Conservation (phyloP, 2,329 filamentous ascomycete species). For the Sarocladiaceae sp. region DNA sequence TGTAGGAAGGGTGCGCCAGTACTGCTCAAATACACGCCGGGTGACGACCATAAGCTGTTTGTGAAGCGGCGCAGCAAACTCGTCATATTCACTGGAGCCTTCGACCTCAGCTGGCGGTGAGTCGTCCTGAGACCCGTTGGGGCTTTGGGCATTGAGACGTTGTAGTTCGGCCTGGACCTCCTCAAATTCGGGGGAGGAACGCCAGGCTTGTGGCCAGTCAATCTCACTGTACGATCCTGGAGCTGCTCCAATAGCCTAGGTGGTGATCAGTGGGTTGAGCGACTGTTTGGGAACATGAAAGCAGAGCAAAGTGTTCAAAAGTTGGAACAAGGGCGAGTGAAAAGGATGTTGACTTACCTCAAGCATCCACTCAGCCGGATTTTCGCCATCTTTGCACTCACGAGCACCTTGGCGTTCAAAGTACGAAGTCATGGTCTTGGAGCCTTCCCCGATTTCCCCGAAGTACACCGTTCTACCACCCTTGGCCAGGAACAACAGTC, state of each 20-base stretch:
- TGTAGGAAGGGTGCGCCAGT: slow-evolving; percentile 46
- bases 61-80: slow-evolving; percentile 25
- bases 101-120: too few relatives aligned
- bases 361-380: slow-evolving; percentile 81
- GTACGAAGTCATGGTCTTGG: slow-evolving; percentile 60
- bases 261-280: too few relatives aligned
- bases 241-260: slow-evolving; percentile 59
- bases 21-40: slow-evolving; percentile 31
- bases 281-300: too few relatives aligned
- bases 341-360: too few relatives aligned
- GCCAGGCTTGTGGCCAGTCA: slow-evolving; percentile 55
- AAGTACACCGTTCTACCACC: slow-evolving; percentile 34
- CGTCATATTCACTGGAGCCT: slow-evolving; percentile 18
- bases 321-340: too few relatives aligned
- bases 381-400: slow-evolving; percentile 62
- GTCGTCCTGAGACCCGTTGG: too few relatives aligned
- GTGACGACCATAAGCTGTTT: slow-evolving; percentile 29
- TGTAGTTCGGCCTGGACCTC: slow-evolving; percentile 37
- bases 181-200: slow-evolving; percentile 37
- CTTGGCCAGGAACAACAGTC: slow-evolving; percentile 49
- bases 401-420: slow-evolving; percentile 70
- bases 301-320: too few relatives aligned
- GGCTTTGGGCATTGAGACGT: slow-evolving; percentile 27
- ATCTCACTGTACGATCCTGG: slow-evolving; percentile 56
- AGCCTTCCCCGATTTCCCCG: slow-evolving; percentile 10